Percentiles rank a stretch among this genome's conserved stretches.
phyloP scores from a whole-genome alignment of 1,139 yeast genomes.

The Nakaseomyces nivariensis region DNA sequence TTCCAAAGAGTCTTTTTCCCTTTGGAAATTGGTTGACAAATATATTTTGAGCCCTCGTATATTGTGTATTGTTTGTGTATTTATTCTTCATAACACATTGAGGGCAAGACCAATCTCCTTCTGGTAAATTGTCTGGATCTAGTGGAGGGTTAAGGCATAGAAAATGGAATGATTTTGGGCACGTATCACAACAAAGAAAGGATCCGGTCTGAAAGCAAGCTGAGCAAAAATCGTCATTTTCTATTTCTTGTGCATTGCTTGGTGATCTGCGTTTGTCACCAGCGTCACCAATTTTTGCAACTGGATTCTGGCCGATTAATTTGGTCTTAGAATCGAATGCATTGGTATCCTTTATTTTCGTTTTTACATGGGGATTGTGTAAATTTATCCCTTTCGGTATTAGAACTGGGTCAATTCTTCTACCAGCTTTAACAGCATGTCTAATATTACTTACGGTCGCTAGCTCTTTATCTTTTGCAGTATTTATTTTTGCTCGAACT shows the following conservation, averaged over 20 bases:
- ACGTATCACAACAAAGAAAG: conserved; percentile 85
- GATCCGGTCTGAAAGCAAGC: conserved; percentile 85
- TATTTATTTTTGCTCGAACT: conserved; percentile 15
- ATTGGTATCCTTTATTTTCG: conserved; percentile 1
- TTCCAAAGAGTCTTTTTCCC: conserved; percentile 44
- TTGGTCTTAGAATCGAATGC: conserved; percentile 18
- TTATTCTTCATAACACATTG: conserved; percentile 45
- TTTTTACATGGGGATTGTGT: conserved; percentile 2
- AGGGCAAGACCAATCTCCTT: conserved; percentile 82
- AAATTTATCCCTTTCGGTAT: conserved; percentile 5
- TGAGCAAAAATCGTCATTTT: conserved; percentile 82
- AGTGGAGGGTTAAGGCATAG: conserved; percentile 86
- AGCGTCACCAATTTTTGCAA: conserved; percentile 10
- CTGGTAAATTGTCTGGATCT: conserved; percentile 65
- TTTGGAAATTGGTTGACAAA: conserved; percentile 15
- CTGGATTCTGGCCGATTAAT: conserved; percentile 23
- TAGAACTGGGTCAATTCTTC: conserved; percentile 6
- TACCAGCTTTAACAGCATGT: conserved; percentile 8
- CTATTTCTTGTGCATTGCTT: conserved; percentile 16
- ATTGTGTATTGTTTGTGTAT: conserved; percentile 20
- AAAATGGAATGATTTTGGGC: conserved; percentile 88
- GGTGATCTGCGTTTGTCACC: conserved; percentile 10
- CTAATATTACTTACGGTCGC: conserved; percentile 18
- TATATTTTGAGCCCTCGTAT: conserved; percentile 17
- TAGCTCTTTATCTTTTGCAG: conserved; percentile 15